Evolutionary conservation across 2,329 filamentous ascomycete genomes (phyloP).

Genomic region (Epicoccum sorghinum): DNA sequence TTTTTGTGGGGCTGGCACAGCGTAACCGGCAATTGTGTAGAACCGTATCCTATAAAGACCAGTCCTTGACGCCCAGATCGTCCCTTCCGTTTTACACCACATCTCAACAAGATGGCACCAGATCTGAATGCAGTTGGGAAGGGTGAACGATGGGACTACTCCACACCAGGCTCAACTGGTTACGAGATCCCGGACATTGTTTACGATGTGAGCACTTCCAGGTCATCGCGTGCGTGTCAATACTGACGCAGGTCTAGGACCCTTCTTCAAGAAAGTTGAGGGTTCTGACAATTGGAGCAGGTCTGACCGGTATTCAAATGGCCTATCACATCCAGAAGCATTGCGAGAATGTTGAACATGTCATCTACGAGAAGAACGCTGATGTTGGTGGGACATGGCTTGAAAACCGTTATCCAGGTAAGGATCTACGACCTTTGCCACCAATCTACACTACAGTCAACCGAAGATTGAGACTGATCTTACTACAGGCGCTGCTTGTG

Average conservation of each 20-base stretch:
- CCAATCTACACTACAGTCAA: too few species aligned
- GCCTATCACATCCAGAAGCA: constrained; percentile 56
- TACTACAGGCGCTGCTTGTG: constrained; percentile 48
- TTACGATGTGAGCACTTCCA: constrained; percentile 33
- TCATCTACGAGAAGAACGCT: constrained; percentile 57
- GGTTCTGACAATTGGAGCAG: constrained; percentile 57
- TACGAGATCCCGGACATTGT: constrained; percentile 50
- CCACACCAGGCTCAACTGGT: constrained; percentile 50
- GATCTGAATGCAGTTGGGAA: constrained; percentile 49
- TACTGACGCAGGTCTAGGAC: constrained; percentile 9
- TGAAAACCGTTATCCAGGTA: constrained; percentile 50
- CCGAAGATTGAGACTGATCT: background rate
- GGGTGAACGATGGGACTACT: constrained; percentile 50
- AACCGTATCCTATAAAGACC: background rate
- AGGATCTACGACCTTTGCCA: background rate
- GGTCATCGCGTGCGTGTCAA: too few species aligned
- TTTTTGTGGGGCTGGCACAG: background rate
- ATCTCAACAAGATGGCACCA: constrained; percentile 45
- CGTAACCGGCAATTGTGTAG: background rate
- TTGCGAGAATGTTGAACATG: constrained; percentile 52
- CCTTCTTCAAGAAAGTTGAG: constrained; percentile 45
- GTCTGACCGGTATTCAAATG: constrained; percentile 55
- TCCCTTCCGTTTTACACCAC: too few species aligned
- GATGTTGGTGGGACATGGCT: constrained; percentile 55
- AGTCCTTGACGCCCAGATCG: background rate